Evolutionary conservation across 2,329 filamentous ascomycete genomes (phyloP).

Genomic region (Penicillium verrucosum): DNA sequence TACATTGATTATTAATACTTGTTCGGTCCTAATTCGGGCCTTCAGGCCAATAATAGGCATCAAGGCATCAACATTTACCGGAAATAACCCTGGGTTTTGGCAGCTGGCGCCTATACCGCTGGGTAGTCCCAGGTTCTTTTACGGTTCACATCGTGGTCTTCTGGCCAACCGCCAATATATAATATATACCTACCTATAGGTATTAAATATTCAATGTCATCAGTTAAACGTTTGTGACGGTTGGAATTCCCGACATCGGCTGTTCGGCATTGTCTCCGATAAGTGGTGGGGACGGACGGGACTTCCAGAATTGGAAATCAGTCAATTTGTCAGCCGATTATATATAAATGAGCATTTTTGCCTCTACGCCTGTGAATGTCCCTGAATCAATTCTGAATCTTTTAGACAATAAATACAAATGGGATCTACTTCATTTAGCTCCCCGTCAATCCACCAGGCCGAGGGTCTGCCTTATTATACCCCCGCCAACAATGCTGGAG

Average conservation of each 20-base stretch:
- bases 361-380: not conserved
- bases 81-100: no score
- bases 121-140: not conserved
- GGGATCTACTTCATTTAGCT: slow-evolving; percentile 11
- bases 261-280: not conserved
- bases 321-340: slow-evolving; percentile 6
- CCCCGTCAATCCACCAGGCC: slow-evolving; percentile 14
- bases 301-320: not conserved
- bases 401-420: not conserved
- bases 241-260: not conserved
- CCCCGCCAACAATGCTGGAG: slow-evolving; percentile 36
- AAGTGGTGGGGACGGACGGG: no score
- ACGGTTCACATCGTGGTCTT: not conserved
- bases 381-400: not conserved
- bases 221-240: not conserved
- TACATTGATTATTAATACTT: no score
- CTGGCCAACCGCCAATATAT: not conserved
- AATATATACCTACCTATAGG: not conserved
- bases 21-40: no score
- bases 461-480: slow-evolving; percentile 38
- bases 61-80: no score
- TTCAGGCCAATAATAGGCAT: no score
- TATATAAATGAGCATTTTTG: not conserved
- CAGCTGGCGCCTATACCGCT: no score
- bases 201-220: not conserved